Base-by-base conservation (phyloP, 192 early-diverging fungal genomes). In the Podila epicladia region DNA sequence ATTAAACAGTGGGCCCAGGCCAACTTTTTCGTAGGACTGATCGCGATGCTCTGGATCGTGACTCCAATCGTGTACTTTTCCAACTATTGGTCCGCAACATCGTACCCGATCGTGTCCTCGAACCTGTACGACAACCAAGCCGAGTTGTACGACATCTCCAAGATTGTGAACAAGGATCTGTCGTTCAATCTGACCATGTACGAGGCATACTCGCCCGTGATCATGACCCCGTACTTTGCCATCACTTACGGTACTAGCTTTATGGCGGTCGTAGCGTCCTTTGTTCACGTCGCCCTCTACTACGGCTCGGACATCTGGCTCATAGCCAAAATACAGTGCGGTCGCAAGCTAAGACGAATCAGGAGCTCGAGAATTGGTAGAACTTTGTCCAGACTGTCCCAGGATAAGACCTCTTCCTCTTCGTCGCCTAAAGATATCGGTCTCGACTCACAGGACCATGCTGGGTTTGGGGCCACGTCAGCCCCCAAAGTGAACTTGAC, bases 1-100 rank as follows among this genome's bases (percentile, higher is more conserved):
- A 53, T 29, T 75, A n/a, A 35, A 50, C 83, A 76, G 80, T 89
- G 87, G 79, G 89, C 91, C 9, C 85, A 87, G 13, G 88, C 87
- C 72, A 94, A 94, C 73, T 85, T 90, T 35, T 92, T 92, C 77
- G 72, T 85, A 2, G 90, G 91, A 8, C 85, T 90, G 53, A 85
- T 91, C 33, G 64, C 87, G 1, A 84, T 91, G 38, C 85, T 91
- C 64, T 95, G 94, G 94, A 78, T 94, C 61, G 80, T 91, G 12
- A 88, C 87, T 0, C 94, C 93, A 12, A 74, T 91, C 17, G 86
- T 87, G 22, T 93, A 91, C 72, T 93, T 90, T 75, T 74, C 68
- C 57, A 84, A 93, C 72, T 75, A 85, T 55, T 92, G 89, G 89
- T 82, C 86, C 49, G 86, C 75, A 11, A 65, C 67, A 59, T 78